Conservation (phyloP, 1,284 basidiomycete species). For the Fomitopsis betulina region DNA sequence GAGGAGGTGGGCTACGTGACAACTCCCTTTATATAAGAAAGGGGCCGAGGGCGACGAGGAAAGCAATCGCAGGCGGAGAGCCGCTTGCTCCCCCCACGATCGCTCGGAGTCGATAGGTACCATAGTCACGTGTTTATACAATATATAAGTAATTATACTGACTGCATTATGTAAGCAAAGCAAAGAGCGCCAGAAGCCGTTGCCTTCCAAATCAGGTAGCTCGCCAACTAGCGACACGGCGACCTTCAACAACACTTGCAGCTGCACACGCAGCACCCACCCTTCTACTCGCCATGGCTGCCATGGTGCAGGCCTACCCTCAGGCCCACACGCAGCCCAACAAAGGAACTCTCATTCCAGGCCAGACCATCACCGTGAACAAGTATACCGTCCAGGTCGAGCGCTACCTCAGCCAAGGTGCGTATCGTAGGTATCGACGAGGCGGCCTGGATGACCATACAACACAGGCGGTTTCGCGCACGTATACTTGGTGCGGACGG, state of each 20-base stretch:
- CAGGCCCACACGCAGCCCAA: conserved; percentile 31
- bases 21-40: not conserved
- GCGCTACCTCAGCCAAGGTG: conserved; percentile 91
- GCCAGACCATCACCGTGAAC: conserved; percentile 89
- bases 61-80: not conserved
- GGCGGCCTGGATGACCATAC: conserved; percentile 5
- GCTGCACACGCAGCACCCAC: conserved; percentile 1
- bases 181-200: not conserved
- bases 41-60: no score
- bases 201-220: not conserved
- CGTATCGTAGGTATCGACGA: conserved; percentile 8
- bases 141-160: not conserved
- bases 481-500: conserved; percentile 92
- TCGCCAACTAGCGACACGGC: not conserved
- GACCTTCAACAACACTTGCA: not conserved
- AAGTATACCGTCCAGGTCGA: conserved; percentile 85
- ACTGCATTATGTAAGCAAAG: not conserved
- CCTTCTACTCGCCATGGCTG: conserved; percentile 27
- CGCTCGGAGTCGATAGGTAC: not conserved
- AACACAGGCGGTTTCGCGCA: conserved; percentile 93
- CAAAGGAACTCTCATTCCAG: conserved; percentile 69
- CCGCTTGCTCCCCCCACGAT: not conserved
- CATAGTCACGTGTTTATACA: not conserved
- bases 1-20: no score
- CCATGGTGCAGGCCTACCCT: conserved; percentile 21